These are phyloP conservation scores for Zanthoxylum bungeanum DNA, from an alignment of 345 rosid species.

Conservation along the genomic window DNA sequence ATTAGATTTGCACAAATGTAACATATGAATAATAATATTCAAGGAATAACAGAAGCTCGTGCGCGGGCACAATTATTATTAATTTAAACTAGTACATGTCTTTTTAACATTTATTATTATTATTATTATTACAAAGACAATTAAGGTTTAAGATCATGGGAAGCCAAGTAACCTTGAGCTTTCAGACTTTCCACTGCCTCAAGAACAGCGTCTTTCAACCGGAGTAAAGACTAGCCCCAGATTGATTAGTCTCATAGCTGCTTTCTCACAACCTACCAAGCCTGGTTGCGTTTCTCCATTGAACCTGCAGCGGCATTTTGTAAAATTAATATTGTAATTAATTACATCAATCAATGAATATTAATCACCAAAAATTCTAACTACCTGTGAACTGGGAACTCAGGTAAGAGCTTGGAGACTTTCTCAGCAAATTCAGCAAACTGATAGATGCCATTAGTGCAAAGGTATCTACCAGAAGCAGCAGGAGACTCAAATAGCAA, in stretches of 20 bases:
- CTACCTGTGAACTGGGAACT: not conserved
- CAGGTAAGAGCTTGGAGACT: not conserved
- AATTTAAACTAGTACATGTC: too few relatives aligned
- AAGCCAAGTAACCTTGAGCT: constrained; percentile 58
- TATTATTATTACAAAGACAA: too few relatives aligned
- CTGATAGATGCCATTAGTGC: constrained; percentile 75
- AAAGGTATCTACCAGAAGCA: constrained; percentile 71
- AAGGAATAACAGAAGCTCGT: too few relatives aligned
- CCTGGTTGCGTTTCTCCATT: constrained; percentile 65
- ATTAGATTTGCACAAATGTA: too few relatives aligned
- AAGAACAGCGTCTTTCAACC: constrained; percentile 58
- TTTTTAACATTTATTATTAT: too few relatives aligned
- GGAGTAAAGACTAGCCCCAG: constrained; percentile 60
- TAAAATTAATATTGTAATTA: too few relatives aligned
- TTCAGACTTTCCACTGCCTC: constrained; percentile 61
- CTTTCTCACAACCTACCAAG: constrained; percentile 44
- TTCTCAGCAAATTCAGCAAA: constrained; percentile 44
- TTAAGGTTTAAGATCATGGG: too few relatives aligned
- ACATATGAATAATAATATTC: too few relatives aligned
- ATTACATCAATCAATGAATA: too few relatives aligned
- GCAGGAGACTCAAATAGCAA: constrained; percentile 54
- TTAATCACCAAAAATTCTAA: too few relatives aligned
- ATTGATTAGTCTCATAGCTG: constrained; percentile 64
- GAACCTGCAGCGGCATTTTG: constrained; percentile 27
- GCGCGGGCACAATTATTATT: too few relatives aligned